Base-by-base conservation (phyloP, 1,284 basidiomycete genomes). In the Heterobasidion annosum region DNA sequence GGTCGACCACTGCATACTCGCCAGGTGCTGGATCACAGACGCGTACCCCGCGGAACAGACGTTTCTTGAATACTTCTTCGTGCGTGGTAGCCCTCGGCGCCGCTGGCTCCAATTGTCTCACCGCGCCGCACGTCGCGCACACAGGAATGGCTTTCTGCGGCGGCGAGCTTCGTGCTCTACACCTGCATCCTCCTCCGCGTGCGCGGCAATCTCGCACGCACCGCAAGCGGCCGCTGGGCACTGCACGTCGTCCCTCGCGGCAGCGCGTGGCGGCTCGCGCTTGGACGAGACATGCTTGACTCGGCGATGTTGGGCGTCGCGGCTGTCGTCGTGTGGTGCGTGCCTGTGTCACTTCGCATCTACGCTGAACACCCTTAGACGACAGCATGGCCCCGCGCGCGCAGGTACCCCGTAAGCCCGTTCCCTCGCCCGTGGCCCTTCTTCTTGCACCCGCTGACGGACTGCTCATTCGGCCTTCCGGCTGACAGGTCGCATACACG, bases 11-110 rank as follows among this genome's bases (percentile, higher is more conserved):
- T 25, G 25, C 25, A 25, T 25, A 5, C 5, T 25, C 25, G 4
- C 4, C 34, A 70, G 75, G 72, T 77, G 76, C 56, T 77, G 76
- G 74, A 77, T 79, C 33, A 75, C 76, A 6, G 54, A 64, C 8
- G 59, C 61, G 7, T 79, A 79, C 60, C 69, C 70, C 5, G 34
- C 53, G 13, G 72, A 71, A 48, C 75, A 73, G 54, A 66, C 67
- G 15, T 70, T 67, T 50, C 57, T 78, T 34, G 77, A 78, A 59
- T 79, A 78, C 58, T 73, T 77, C 63, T 68, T 77, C 33, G 76
- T 77, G 49, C 54, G 73, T 65, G n/a, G 16, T 50, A 42, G 54
- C 50, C 15, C 1, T 18, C 25, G 4, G 25, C 3, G 25, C 25
- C 25, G 25, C 25, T 25, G 25, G 3, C 13, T 46, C 35, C 44